Evolutionary conservation across 306 rosid genomes (phyloP), one percentile per base, ranked within the genome.

Genomic region (Albizia julibrissin): DNA sequence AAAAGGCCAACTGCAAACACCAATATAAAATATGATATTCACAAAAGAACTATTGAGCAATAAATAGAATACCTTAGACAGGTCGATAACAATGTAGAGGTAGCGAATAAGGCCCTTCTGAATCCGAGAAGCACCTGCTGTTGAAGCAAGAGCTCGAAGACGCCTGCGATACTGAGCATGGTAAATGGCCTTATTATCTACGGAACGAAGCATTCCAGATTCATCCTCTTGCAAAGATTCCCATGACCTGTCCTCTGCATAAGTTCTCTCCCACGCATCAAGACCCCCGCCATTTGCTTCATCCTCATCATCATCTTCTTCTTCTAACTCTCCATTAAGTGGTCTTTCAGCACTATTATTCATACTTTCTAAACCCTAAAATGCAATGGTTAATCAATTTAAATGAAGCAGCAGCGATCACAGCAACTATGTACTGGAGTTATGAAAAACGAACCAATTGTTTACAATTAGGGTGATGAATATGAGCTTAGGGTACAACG

Each of bases 101-200:
- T 90, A 95, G 54, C 98, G 97, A 83, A 95, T 95, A 67, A 95
- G 97, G 54, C 99, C 99, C 92, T 92, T 95, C 72, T 95, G 98
- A 75, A 95, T 92, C 39, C 99, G 94, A 54, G 88, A 85, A 69
- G 95, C 85, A 29, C 91, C 86, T 44, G 95, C 90, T 16, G 80
- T 79, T 13, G 90, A 39, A 50, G 92, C 88, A 64, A 91, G 94
- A 70, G 89, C 83, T 2, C 98, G 98, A 67, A 93, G 94, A 43
- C 97, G 97, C 67, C 98, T 88, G 52, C 99, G 95, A 80, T 95
- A 95, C 75, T 93, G 99, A 6, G 99, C 91, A 84, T 91, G 97
- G 49, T 89, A 84, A 54, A 93, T 83, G 85, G 89, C 86, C 12
- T 86, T 91, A 77, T 84, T 91, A 75, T 95, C 97, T 46, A 95